Percentiles rank a stretch among this genome's conserved stretches.
phyloP scores from a whole-genome alignment of 371 early-diverging fungal species.

The Mortierella sp. region DNA sequence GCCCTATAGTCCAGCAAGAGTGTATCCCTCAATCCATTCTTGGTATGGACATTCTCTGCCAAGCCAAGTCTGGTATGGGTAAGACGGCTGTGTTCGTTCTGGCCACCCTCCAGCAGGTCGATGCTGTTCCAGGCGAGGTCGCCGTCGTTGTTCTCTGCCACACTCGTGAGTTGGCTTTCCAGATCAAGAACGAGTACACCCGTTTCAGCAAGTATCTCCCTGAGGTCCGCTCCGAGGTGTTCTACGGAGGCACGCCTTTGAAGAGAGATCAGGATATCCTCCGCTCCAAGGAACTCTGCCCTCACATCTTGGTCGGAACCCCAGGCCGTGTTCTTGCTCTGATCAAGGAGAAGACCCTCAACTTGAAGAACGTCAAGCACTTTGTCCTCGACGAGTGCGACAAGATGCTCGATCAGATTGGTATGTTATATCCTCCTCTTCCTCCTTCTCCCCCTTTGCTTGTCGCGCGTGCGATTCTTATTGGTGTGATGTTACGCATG shows the following conservation, averaged over 20 bases:
- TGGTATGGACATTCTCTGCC: conserved; percentile 97
- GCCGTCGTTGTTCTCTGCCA: conserved; percentile 95
- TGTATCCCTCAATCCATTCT: conserved; percentile 98
- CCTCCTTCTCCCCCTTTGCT: neutral
- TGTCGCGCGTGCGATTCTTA: neutral
- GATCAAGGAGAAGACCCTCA: conserved; percentile 84
- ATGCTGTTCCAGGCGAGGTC: conserved; percentile 82
- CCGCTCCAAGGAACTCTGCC: conserved; percentile 81
- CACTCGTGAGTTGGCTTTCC: conserved; percentile 98
- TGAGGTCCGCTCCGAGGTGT: conserved; percentile 92
- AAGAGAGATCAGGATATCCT: conserved; percentile 85
- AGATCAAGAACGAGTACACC: conserved; percentile 95
- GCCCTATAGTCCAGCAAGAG: conserved; percentile 92
- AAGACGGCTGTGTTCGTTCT: conserved; percentile 99
- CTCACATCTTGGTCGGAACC: conserved; percentile 98
- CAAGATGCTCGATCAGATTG: conserved; percentile 92
- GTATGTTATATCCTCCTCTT: conserved; percentile 62
- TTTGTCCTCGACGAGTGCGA: conserved; percentile 99
- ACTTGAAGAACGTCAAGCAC: conserved; percentile 87
- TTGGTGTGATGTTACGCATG: too few species aligned
- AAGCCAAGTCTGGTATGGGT: conserved; percentile 99
- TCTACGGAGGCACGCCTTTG: conserved; percentile 91
- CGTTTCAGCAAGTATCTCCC: conserved; percentile 96
- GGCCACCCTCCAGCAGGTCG: conserved; percentile 96
- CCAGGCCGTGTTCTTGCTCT: conserved; percentile 97